Percentiles rank a stretch among this genome's conserved stretches.
Conservation (phyloP, 768 basidiomycete species). For the Boletus huronensis region DNA sequence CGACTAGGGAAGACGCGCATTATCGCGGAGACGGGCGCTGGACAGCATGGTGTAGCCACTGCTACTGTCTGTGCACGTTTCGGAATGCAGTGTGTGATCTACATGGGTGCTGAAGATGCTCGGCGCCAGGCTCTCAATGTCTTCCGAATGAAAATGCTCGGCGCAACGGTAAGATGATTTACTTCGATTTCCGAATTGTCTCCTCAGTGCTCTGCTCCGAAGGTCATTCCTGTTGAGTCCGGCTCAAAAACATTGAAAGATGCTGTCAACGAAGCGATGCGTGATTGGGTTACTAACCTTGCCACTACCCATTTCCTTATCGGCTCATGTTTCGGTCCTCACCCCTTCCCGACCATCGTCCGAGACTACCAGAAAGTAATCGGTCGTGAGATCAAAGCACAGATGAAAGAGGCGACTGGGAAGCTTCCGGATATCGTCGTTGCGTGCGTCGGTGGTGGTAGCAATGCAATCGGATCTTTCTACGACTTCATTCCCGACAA, state of each 20-base stretch:
- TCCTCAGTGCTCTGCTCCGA: background rate
- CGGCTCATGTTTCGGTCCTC: conserved; percentile 1
- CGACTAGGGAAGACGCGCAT: background rate
- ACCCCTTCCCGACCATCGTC: conserved; percentile 2
- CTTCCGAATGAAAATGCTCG: background rate
- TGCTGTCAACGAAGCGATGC: conserved; percentile 2
- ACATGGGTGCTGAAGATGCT: background rate
- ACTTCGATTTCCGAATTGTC: too few relatives aligned
- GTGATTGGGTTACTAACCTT: conserved; percentile 1
- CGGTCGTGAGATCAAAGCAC: background rate
- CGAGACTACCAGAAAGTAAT: conserved; percentile 3
- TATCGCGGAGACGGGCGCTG: background rate
- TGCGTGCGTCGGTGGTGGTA: background rate
- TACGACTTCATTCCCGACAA: background rate
- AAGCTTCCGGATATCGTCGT: background rate
- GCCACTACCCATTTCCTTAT: conserved; percentile 1
- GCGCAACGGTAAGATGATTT: background rate
- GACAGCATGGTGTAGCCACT: background rate
- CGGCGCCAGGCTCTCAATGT: background rate
- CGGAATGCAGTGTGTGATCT: background rate
- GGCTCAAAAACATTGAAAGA: background rate
- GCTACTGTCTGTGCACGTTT: background rate
- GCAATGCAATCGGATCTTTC: background rate
- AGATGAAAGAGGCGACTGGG: background rate
- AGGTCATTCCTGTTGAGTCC: background rate